These are phyloP conservation scores for Fusarium tanahbumbuense DNA, from an alignment of 2,329 filamentous ascomycete species.

Conservation along the genomic window DNA sequence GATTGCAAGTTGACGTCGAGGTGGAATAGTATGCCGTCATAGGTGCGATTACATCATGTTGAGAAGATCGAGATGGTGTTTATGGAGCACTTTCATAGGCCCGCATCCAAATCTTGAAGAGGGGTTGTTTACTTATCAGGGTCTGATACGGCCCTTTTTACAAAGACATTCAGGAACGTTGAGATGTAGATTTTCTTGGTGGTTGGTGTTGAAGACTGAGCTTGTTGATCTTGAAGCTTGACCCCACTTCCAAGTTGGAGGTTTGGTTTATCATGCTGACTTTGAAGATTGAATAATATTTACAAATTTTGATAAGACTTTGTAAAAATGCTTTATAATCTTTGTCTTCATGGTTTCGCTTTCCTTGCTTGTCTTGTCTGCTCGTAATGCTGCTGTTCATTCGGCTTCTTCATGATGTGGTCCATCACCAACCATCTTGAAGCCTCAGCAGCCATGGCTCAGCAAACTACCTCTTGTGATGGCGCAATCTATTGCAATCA, in stretches of 20 bases:
- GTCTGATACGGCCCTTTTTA: constrained; percentile 6
- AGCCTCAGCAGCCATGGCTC: background rate
- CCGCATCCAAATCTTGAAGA: constrained; percentile 2
- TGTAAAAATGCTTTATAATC: background rate
- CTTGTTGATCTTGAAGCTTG: background rate
- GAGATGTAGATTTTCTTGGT: background rate
- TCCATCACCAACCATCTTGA: background rate
- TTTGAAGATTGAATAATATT: background rate
- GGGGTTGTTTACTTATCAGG: background rate
- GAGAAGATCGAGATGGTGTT: constrained; percentile 35
- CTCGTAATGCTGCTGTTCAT: fast-evolving
- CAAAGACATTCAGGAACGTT: constrained; percentile 11
- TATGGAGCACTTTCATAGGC: background rate
- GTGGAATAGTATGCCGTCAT: constrained; percentile 45
- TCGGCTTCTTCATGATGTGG: fast-evolving
- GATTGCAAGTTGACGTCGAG: constrained; percentile 45
- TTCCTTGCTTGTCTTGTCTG: background rate
- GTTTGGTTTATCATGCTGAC: constrained; percentile 11
- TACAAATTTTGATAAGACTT: background rate
- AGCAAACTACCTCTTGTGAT: fast-evolving
- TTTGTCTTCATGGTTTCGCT: fast-evolving
- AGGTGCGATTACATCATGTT: constrained; percentile 44
- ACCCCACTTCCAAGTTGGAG: constrained; percentile 12
- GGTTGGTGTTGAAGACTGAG: constrained; percentile 17
- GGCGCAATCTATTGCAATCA: background rate